Evolutionary conservation across 768 basidiomycete species (phyloP).

Genomic region (Suillus subalutaceus): DNA sequence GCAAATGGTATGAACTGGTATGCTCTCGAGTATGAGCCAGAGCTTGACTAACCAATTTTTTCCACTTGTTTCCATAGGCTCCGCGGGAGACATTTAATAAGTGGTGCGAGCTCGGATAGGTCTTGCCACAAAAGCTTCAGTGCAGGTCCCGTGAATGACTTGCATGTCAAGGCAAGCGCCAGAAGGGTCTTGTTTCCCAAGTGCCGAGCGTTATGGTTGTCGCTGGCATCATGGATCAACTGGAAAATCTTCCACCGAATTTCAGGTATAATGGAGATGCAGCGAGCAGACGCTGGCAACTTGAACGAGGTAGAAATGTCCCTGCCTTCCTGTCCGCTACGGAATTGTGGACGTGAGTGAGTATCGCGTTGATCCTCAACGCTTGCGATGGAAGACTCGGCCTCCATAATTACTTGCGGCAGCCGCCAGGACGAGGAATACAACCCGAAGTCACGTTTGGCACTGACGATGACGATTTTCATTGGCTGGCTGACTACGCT

Average conservation of each 20-base stretch:
- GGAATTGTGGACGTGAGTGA: not conserved
- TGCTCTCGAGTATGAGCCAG: not conserved
- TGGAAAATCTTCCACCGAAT: not conserved
- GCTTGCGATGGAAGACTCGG: not conserved
- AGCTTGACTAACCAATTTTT: not conserved
- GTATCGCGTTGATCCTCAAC: not conserved
- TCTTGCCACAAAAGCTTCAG: slow-evolving; percentile 9
- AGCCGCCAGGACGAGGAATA: no score
- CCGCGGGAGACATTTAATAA: slow-evolving; percentile 10
- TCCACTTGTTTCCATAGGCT: not conserved
- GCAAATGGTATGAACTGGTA: not conserved
- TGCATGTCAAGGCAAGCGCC: slow-evolving; percentile 15
- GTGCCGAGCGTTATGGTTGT: no score
- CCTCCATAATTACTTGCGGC: not conserved
- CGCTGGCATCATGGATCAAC: not conserved
- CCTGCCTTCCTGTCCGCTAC: not conserved
- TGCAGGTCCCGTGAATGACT: slow-evolving; percentile 14
- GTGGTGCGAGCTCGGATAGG: slow-evolving; percentile 2
- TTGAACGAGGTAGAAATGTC: no score
- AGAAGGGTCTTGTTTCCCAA: not conserved
- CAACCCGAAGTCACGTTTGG: no score
- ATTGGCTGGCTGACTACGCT: no score
- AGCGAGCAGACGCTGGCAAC: not conserved
- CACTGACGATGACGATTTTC: no score
- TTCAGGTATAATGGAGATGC: not conserved